Percentiles rank a stretch among this genome's conserved stretches.
Conservation (phyloP, 345 rosid species). For the Brassica nigra region DNA sequence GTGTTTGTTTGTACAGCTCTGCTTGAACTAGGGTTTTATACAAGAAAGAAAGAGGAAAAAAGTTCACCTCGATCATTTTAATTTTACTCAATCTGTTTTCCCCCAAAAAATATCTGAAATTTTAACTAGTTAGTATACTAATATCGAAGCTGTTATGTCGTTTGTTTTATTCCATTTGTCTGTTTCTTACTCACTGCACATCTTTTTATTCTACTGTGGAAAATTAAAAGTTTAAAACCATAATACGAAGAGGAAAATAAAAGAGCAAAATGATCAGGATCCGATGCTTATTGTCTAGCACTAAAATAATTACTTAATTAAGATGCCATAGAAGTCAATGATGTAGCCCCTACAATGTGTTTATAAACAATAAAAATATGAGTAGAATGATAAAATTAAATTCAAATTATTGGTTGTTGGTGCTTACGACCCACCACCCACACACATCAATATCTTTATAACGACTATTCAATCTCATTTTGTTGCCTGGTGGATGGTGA, state of each 20-base stretch:
- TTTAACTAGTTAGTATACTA: background rate
- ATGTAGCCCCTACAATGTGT: constrained; percentile 36
- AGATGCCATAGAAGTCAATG: constrained; percentile 39
- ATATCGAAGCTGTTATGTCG: background rate
- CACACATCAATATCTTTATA: constrained; percentile 37
- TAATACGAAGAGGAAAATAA: constrained; percentile 12
- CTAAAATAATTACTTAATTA: constrained; percentile 28
- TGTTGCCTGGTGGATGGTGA: constrained; percentile 40
- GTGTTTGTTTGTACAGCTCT: background rate
- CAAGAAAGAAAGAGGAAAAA: background rate
- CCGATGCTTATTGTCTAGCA: constrained; percentile 41
- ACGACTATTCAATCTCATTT: constrained; percentile 39
- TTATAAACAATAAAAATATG: constrained; percentile 22
- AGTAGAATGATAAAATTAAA: constrained; percentile 17
- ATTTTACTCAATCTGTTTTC: background rate
- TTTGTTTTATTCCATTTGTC: constrained; percentile 5
- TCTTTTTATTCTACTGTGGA: constrained; percentile 9
- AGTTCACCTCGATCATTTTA: background rate
- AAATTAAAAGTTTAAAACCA: constrained; percentile 1
- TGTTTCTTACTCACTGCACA: background rate
- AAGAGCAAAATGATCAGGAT: constrained; percentile 26
- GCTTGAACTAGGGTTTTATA: background rate
- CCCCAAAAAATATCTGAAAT: background rate
- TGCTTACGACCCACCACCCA: constrained; percentile 46
- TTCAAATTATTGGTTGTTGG: constrained; percentile 40